A percentile compares a stretch with the other conserved stretches of the same genome.
These are phyloP conservation scores for Starmerella vitae DNA, from an alignment of 805 yeast species.

Conservation along the genomic window DNA sequence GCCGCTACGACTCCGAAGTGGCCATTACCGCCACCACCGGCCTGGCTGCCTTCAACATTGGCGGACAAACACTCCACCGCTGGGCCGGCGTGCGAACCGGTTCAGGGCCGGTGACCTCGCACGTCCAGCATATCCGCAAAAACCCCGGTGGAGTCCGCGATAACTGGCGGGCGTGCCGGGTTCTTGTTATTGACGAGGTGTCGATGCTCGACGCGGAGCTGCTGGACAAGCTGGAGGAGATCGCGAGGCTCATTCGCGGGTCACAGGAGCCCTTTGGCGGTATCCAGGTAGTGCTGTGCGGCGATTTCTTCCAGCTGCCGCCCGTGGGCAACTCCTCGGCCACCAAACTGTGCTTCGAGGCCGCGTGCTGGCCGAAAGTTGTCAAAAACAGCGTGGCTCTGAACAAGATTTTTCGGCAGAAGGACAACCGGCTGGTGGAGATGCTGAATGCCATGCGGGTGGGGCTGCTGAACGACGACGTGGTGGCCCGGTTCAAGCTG, in stretches of 20 bases:
- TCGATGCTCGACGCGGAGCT: conserved; percentile 80
- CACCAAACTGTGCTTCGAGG: conserved; percentile 54
- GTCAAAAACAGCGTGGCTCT: conserved; percentile 52
- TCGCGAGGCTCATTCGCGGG: conserved; percentile 49
- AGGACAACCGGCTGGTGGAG: conserved; percentile 55
- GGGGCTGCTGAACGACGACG: conserved; percentile 45
- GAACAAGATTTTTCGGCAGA: conserved; percentile 74
- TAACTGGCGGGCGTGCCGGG: conserved; percentile 58
- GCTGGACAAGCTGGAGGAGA: conserved; percentile 53
- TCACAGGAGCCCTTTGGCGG: conserved; percentile 73
- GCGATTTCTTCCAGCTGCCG: conserved; percentile 91
- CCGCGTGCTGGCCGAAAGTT: conserved; percentile 53
- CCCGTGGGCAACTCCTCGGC: conserved; percentile 47
- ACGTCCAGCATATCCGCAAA: conserved; percentile 3
- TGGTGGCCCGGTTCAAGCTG: conserved; percentile 36
- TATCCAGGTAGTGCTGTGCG: conserved; percentile 72
- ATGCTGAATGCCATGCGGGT: conserved; percentile 71
- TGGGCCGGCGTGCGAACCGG: conserved; percentile 79
- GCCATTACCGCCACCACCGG: conserved; percentile 95
- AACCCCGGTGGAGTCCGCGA: conserved; percentile 27
- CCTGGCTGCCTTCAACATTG: conserved; percentile 81
- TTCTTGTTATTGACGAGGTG: conserved; percentile 76
- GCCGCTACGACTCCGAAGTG: conserved; percentile 34
- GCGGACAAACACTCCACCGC: conserved; percentile 75
- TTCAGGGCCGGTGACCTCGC: conserved; percentile 27